Evolutionary conservation across 176 grass and related monocot species (phyloP).

Genomic region (Chloris gayana): DNA sequence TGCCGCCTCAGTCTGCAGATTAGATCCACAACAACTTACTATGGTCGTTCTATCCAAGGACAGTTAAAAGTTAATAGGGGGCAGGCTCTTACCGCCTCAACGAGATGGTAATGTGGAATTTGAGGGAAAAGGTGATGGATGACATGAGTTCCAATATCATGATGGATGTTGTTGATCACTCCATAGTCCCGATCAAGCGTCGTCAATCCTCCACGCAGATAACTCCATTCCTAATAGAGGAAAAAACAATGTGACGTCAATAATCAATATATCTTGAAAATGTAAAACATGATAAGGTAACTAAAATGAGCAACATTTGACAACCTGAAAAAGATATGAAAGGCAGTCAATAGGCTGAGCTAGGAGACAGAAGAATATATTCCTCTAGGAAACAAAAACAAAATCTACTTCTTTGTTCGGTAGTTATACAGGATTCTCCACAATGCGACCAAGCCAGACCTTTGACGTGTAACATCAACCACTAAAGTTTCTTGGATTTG

Average conservation of each 20-base stretch:
- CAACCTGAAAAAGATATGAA: constrained; percentile 11
- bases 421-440: background rate
- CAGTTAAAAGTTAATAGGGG: background rate
- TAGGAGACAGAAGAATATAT: background rate
- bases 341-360: background rate
- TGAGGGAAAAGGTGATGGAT: constrained; percentile 95
- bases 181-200: constrained; percentile 94
- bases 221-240: constrained; percentile 81
- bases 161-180: constrained; percentile 90
- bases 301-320: background rate
- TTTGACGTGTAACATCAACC: constrained; percentile 5
- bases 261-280: constrained; percentile 1
- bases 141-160: constrained; percentile 97
- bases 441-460: background rate
- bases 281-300: background rate
- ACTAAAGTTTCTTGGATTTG: constrained; percentile 4
- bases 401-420: constrained; percentile 16
- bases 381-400: background rate
- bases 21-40: constrained; percentile 29
- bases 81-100: constrained; percentile 71
- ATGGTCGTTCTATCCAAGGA: background rate
- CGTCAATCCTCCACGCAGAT: constrained; percentile 88
- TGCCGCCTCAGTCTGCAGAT: constrained; percentile 80
- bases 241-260: constrained; percentile 23
- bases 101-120: constrained; percentile 91